Evolutionary conservation across 768 basidiomycete genomes (phyloP).

Genomic region (Naganishia vaughanmartiniae): DNA sequence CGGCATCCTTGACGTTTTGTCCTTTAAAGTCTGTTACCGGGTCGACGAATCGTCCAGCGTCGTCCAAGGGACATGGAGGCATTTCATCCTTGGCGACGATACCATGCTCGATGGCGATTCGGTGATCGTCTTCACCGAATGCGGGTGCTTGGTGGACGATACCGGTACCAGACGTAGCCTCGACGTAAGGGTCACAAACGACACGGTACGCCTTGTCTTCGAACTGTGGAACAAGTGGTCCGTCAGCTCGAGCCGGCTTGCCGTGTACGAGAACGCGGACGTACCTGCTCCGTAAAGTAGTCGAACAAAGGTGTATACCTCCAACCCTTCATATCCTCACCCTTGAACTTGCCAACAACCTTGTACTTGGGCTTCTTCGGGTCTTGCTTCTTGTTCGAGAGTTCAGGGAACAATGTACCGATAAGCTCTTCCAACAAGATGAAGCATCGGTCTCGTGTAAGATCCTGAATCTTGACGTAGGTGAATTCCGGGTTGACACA

Average conservation of each 20-base stretch:
- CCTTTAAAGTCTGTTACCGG: constrained; percentile 89
- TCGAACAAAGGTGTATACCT: constrained; percentile 91
- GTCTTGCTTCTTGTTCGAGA: constrained; percentile 56
- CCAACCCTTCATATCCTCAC: constrained; percentile 93
- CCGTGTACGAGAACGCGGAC: constrained; percentile 29
- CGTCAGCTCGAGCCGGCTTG: background rate
- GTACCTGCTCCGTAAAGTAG: constrained; percentile 90
- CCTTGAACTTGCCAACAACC: constrained; percentile 81
- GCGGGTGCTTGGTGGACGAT: constrained; percentile 98
- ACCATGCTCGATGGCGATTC: constrained; percentile 79
- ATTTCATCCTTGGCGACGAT: constrained; percentile 82
- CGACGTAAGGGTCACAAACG: constrained; percentile 86
- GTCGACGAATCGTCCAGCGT: constrained; percentile 77
- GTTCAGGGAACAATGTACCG: constrained; percentile 75
- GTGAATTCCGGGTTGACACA: constrained; percentile 95
- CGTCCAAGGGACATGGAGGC: constrained; percentile 95
- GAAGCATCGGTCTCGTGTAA: constrained; percentile 78
- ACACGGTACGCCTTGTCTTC: constrained; percentile 88
- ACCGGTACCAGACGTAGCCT: constrained; percentile 87
- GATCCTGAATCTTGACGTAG: constrained; percentile 94
- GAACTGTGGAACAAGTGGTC: constrained; percentile 58
- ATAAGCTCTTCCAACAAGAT: constrained; percentile 87
- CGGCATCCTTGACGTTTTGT: constrained; percentile 88
- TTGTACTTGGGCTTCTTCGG: constrained; percentile 92
- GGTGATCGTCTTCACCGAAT: constrained; percentile 98